Evolutionary conservation across 2,329 filamentous ascomycete genomes (phyloP).

Genomic region (Xylariales sp.): DNA sequence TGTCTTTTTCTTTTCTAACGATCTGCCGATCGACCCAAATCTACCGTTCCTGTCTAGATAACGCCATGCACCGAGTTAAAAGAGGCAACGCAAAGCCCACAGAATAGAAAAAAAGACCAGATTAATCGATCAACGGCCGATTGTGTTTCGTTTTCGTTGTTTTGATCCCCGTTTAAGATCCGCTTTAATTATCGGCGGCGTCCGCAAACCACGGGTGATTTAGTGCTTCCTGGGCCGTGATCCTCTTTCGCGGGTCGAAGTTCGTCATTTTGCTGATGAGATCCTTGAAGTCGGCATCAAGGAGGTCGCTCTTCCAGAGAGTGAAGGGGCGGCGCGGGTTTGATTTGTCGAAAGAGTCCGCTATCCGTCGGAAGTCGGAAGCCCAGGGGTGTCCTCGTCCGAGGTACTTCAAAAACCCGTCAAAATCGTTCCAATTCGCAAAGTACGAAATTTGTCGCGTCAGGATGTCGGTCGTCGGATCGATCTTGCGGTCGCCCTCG

Average conservation of each 20-base stretch:
- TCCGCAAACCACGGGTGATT: constrained; percentile 49
- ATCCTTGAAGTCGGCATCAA: constrained; percentile 55
- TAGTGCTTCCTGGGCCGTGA: constrained; percentile 55
- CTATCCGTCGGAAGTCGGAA: constrained; percentile 52
- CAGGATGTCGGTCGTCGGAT: constrained; percentile 55
- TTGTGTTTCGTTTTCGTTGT: constrained; percentile 6
- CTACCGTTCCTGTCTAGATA: constrained; percentile 17
- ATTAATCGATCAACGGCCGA: not conserved
- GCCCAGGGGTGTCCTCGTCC: constrained; percentile 55
- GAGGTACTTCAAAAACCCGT: constrained; percentile 56
- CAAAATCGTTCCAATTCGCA: constrained; percentile 55
- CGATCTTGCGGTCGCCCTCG: constrained; percentile 50
- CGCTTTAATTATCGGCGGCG: constrained; percentile 30
- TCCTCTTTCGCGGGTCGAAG: constrained; percentile 54
- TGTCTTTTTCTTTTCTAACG: constrained; percentile 14
- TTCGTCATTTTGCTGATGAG: constrained; percentile 54
- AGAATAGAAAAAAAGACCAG: constrained; percentile 5
- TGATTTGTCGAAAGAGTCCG: constrained; percentile 54
- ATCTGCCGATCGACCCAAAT: constrained; percentile 24
- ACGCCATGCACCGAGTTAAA: constrained; percentile 27
- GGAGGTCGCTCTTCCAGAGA: constrained; percentile 53
- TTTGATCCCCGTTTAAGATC: not conserved
- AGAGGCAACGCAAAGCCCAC: constrained; percentile 16
- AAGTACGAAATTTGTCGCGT: constrained; percentile 62
- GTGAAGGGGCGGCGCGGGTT: constrained; percentile 57